Conservation (phyloP, 129 eudicot species). For the Glebionis coronaria region DNA sequence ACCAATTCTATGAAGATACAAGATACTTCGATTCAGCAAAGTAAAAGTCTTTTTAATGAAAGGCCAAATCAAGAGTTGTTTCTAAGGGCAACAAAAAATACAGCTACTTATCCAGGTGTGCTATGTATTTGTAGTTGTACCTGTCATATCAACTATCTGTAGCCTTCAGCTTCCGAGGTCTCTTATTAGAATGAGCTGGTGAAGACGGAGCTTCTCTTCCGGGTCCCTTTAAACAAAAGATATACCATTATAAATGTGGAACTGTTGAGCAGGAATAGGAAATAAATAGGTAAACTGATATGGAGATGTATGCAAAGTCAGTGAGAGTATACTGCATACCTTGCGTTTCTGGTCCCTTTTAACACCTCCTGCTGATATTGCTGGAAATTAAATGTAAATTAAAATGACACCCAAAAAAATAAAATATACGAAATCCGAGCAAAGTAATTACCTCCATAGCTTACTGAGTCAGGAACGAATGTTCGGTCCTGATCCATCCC, state of each 20-base stretch:
- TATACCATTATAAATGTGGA: background rate
- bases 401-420: background rate
- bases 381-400: constrained; percentile 19
- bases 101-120: background rate
- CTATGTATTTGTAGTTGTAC: constrained; percentile 1
- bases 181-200: constrained; percentile 79
- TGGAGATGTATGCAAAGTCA: background rate
- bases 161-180: constrained; percentile 81
- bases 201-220: constrained; percentile 95
- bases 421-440: background rate
- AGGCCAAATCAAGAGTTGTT: background rate
- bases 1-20: background rate
- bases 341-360: constrained; percentile 94
- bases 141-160: constrained; percentile 51
- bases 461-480: constrained; percentile 69
- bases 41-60: no score
- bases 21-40: background rate
- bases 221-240: constrained; percentile 49
- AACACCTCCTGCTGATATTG: constrained; percentile 69
- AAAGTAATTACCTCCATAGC: constrained; percentile 66
- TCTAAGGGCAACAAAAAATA: background rate
- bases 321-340: constrained; percentile 38
- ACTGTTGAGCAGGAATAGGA: background rate
- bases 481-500: constrained; percentile 76
- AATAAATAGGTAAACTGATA: background rate